Base-by-base conservation (phyloP, 495 filamentous ascomycete species). In the Hyaloscypha hepaticicola region DNA sequence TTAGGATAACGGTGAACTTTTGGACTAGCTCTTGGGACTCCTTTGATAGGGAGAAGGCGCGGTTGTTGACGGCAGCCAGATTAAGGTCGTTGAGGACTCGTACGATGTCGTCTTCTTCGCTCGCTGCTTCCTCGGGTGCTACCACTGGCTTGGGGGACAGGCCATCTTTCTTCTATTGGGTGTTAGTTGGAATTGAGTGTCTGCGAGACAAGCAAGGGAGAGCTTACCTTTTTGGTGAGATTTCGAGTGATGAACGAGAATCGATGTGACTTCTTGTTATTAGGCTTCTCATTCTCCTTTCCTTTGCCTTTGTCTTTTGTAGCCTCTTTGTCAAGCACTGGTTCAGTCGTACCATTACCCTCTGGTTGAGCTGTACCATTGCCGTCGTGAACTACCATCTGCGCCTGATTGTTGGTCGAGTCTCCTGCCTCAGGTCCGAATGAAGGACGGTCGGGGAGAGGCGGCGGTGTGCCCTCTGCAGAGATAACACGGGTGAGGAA, bases 1-100 rank as follows among this genome's bases (percentile, higher is more conserved):
- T 93, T 66, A 99, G 87, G 31, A 97, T 87, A 48, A 92, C 77
- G 22, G 90, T 91, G 82, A 99, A 99, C 65, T 88, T 88, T 50
- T 85, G 82, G 41, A 96, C 80, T 3, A 96, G 82, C 65, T 92
- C 87, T 71, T 90, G 83, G 3, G 90, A 92, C 66, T 93, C 92
- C 53, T 85, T 81, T 11, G 90, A 88, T 50, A 96, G 80, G n/a
- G 88, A 88, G 75, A 96, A 92, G 53, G 89, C 88, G 22, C 85
- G 85, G 74, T 92, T 93, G 76, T 94, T 73, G 61, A 87, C 82
- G 5, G 90, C 88, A 19, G 88, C 82, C 25, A 96, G 82, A 72
- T 92, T 93, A 49, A 97, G 82, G 22, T 88, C 79, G 73, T 94
- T 88, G 26, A 97, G 86, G 8, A 93, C 84, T 21, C 81, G 82